phyloP scores from a whole-genome alignment of 2,329 filamentous ascomycete genomes.

The Metarhizium album region DNA sequence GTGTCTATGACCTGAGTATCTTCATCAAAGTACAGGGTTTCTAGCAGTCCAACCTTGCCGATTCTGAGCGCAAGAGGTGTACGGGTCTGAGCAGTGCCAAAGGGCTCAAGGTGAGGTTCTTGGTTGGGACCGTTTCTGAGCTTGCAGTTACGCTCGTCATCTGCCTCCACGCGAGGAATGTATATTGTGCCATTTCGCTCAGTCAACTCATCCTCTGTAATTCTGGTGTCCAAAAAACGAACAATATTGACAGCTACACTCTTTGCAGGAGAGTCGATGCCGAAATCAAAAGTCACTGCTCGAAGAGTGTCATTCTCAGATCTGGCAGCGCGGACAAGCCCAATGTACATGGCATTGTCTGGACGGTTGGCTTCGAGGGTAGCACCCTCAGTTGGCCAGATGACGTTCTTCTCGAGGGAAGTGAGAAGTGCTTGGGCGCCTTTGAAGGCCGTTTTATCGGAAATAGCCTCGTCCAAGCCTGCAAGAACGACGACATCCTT shows the following conservation, averaged over 20 bases:
- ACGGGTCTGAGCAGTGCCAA: conserved; percentile 6
- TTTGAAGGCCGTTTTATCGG: conserved; percentile 9
- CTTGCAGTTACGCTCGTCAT: conserved; percentile 14
- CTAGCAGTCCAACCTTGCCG: conserved; percentile 15
- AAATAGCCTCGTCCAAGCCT: conserved; percentile 11
- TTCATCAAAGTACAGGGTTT: conserved; percentile 18
- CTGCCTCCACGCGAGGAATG: conserved; percentile 14
- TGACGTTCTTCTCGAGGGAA: conserved; percentile 11
- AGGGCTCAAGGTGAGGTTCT: conserved; percentile 12
- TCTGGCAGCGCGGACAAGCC: conserved; percentile 9
- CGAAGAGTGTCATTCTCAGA: conserved; percentile 11
- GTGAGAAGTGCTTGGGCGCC: conserved; percentile 12
- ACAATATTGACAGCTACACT: conserved; percentile 9
- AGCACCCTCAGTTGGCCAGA: conserved; percentile 11
- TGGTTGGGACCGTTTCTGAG: conserved; percentile 14
- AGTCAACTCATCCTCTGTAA: conserved; percentile 13
- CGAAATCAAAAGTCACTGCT: conserved; percentile 10
- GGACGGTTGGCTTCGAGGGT: conserved; percentile 8
- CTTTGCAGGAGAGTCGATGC: conserved; percentile 5
- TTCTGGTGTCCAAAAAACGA: conserved; percentile 9
- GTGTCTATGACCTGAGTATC: conserved; percentile 12
- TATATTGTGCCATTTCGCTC: conserved; percentile 14
- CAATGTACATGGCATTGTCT: conserved; percentile 10
- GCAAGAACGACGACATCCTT: conserved; percentile 13
- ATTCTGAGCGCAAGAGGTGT: conserved; percentile 10